These are phyloP conservation scores for Priceomyces fermenticarens DNA, from an alignment of 805 yeast genomes.

Conservation along the genomic window DNA sequence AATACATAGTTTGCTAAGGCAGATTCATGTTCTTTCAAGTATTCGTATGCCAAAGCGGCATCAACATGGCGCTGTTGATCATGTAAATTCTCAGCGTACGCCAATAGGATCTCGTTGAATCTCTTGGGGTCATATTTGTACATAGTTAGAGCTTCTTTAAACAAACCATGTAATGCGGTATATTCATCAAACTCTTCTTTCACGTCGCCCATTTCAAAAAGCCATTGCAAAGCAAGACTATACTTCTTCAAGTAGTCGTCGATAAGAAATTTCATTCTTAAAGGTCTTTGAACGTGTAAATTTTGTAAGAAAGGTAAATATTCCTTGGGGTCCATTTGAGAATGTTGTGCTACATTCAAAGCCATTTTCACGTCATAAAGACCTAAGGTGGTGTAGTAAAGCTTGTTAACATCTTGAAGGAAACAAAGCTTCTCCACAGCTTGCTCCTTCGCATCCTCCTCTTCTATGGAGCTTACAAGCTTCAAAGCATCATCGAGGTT, in stretches of 20 bases:
- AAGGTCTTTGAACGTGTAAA: constrained; percentile 62
- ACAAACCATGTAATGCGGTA: constrained; percentile 66
- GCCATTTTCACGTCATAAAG: constrained; percentile 80
- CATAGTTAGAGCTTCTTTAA: constrained; percentile 62
- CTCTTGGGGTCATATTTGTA: constrained; percentile 56
- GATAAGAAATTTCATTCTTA: constrained; percentile 70
- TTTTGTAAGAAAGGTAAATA: constrained; percentile 88
- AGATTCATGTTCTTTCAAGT: constrained; percentile 48
- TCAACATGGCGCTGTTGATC: constrained; percentile 60
- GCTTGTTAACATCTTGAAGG: constrained; percentile 80
- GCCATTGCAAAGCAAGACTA: constrained; percentile 65
- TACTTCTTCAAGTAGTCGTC: constrained; percentile 73
- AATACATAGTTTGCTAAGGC: constrained; percentile 70
- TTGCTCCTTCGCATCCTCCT: constrained; percentile 46
- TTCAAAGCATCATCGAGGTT: constrained; percentile 71
- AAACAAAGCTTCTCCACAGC: constrained; percentile 84
- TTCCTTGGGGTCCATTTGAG: constrained; percentile 97
- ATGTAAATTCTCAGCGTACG: constrained; percentile 63
- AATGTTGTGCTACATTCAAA: constrained; percentile 85
- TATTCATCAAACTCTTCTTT: constrained; percentile 62
- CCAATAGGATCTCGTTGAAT: constrained; percentile 50
- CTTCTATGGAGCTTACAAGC: constrained; percentile 53
- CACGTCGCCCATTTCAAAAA: constrained; percentile 46
- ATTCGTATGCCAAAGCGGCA: constrained; percentile 78
- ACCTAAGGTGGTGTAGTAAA: constrained; percentile 78